Conservation (phyloP, 139 green algal genomes). For the Astrephomene gubernaculifera region DNA sequence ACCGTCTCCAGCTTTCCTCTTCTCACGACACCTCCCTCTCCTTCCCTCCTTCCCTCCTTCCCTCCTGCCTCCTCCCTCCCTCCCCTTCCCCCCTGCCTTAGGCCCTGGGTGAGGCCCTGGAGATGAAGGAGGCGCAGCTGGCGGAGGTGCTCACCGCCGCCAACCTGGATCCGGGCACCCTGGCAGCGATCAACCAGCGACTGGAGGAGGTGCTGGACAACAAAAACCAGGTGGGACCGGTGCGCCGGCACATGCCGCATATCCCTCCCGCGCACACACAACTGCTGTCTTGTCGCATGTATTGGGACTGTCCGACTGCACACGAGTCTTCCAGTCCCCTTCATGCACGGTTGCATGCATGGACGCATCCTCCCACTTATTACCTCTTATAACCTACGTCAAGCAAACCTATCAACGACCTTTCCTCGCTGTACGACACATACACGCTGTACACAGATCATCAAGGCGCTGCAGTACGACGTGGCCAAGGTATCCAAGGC, state of each 20-base stretch:
- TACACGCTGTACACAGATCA: slow-evolving; percentile 66
- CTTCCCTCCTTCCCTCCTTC: not conserved
- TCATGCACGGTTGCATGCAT: too few relatives aligned
- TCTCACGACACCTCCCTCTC: not conserved
- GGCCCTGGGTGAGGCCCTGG: slow-evolving; percentile 68
- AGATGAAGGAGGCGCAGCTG: slow-evolving; percentile 85
- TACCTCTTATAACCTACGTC: too few relatives aligned
- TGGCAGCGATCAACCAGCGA: slow-evolving; percentile 74
- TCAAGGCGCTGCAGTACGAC: slow-evolving; percentile 84
- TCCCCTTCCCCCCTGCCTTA: not conserved
- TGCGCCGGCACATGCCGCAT: too few relatives aligned
- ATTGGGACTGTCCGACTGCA: too few relatives aligned
- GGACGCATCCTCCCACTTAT: too few relatives aligned
- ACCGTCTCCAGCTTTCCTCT: too few relatives aligned
- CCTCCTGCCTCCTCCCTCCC: not conserved
- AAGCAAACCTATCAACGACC: too few relatives aligned
- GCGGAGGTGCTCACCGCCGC: slow-evolving; percentile 84
- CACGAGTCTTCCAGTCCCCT: too few relatives aligned
- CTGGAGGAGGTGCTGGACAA: slow-evolving; percentile 87
- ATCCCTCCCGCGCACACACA: too few relatives aligned
- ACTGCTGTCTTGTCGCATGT: too few relatives aligned
- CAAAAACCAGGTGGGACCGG: slow-evolving; percentile 72
- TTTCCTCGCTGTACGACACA: too few relatives aligned
- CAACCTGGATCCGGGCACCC: slow-evolving; percentile 82
- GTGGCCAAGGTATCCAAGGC: slow-evolving; percentile 90